A percentile compares a stretch with the other conserved stretches of the same genome.
phyloP scores from a whole-genome alignment of 1,284 basidiomycete species.

The Earliella scabrosa region DNA sequence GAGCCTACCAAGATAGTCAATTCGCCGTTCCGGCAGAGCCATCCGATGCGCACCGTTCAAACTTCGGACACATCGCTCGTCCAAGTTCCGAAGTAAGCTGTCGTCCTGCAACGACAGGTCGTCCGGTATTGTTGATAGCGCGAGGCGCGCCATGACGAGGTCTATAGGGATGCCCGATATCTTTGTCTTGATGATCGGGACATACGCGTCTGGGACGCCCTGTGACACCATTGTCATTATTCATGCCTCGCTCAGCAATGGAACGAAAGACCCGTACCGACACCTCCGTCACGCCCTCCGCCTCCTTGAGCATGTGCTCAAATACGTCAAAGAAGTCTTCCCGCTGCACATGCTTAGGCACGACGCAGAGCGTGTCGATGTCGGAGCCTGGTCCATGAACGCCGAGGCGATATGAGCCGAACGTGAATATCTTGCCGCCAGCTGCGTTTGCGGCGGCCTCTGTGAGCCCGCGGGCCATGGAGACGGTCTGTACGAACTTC shows the following conservation, averaged over 20 bases:
- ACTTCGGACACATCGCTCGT: constrained; percentile 95
- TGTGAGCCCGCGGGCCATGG: constrained; percentile 81
- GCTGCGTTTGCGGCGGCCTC: constrained; percentile 86
- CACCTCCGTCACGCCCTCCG: constrained; percentile 89
- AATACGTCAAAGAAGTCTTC: constrained; percentile 97
- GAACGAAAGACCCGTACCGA: constrained; percentile 60
- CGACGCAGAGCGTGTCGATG: constrained; percentile 99
- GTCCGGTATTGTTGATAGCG: constrained; percentile 87
- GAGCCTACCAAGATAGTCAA: constrained; percentile 62
- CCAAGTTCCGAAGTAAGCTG: constrained; percentile 89
- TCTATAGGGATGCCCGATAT: constrained; percentile 94
- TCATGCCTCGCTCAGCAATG: constrained; percentile 1
- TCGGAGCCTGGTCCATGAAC: constrained; percentile 97
- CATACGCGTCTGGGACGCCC: constrained; percentile 96
- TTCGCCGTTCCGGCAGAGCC: not conserved
- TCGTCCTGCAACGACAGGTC: constrained; percentile 91
- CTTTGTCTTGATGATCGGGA: constrained; percentile 93
- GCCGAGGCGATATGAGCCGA: constrained; percentile 94
- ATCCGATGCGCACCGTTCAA: constrained; percentile 71
- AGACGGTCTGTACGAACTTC: constrained; percentile 90
- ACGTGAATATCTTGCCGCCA: constrained; percentile 99
- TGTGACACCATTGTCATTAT: constrained; percentile 36
- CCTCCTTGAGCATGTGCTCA: constrained; percentile 85
- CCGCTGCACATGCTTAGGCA: constrained; percentile 93
- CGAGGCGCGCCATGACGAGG: constrained; percentile 90